These are phyloP conservation scores for Alopecurus myosuroides DNA, from an alignment of 176 grass and related monocot genomes.

Conservation along the genomic window DNA sequence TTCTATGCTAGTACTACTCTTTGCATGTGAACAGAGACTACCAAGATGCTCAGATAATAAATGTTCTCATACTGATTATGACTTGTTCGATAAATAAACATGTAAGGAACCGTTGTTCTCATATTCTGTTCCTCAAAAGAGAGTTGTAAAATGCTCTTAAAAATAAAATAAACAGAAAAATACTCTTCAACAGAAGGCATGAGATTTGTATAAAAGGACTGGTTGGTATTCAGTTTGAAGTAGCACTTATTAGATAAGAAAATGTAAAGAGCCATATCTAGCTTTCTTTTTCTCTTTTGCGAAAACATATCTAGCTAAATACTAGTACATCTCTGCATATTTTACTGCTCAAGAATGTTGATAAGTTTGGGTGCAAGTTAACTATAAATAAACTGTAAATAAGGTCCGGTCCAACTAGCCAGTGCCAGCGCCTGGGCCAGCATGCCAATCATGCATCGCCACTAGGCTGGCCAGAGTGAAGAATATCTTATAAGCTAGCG, in stretches of 20 bases:
- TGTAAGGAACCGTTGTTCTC: background rate
- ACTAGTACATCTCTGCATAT: no score
- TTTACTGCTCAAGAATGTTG: no score
- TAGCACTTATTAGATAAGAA: background rate
- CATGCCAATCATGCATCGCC: background rate
- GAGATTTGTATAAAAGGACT: background rate
- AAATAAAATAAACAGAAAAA: background rate
- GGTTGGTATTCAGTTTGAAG: background rate
- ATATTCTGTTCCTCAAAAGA: background rate
- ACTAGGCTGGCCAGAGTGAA: background rate
- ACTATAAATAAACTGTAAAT: no score
- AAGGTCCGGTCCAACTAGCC: background rate
- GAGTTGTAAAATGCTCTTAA: background rate
- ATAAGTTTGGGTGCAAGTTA: no score
- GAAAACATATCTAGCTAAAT: slow-evolving; percentile 1
- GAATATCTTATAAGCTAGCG: background rate
- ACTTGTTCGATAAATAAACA: background rate
- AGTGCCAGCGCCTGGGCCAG: no score
- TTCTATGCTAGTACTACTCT: background rate
- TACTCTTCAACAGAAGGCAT: background rate
- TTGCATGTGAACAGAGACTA: background rate
- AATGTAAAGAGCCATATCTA: background rate
- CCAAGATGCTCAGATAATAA: background rate
- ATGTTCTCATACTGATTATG: background rate
- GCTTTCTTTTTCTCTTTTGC: no score